Conservation (phyloP, 2,329 filamentous ascomycete species). For the Beauveria bassiana region DNA sequence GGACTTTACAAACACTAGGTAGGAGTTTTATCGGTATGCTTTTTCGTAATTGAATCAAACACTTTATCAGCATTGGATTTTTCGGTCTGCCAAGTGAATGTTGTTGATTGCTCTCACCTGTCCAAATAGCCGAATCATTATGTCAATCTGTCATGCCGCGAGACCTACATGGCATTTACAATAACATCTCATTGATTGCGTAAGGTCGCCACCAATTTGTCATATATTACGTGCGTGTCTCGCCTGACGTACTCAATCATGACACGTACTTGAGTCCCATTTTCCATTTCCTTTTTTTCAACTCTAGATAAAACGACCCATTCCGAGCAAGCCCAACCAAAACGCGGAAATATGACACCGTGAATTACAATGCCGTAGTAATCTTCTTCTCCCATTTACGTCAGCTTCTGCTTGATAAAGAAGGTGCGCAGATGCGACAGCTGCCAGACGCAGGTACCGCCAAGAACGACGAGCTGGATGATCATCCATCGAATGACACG, state of each 20-base stretch:
- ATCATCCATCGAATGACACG: constrained; percentile 92
- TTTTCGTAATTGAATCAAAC: constrained; percentile 13
- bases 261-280: background rate
- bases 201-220: background rate
- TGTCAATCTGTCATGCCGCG: too few species aligned
- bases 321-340: constrained; percentile 2
- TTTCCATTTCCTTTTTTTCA: background rate
- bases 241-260: background rate
- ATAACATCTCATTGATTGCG: background rate
- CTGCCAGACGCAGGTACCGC: constrained; percentile 91
- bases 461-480: constrained; percentile 79
- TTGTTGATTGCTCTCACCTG: background rate
- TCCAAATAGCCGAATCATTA: background rate
- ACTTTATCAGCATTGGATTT: background rate
- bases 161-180: background rate
- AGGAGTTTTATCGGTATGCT: constrained; percentile 14
- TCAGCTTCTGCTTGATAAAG: constrained; percentile 99
- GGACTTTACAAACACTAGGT: constrained; percentile 12
- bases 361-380: background rate
- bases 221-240: background rate
- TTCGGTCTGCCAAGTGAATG: background rate
- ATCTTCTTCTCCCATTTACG: constrained; percentile 40
- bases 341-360: background rate
- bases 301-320: background rate
- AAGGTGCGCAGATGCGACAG: constrained; percentile 90